These are phyloP conservation scores for Wallacemonas sp. DNA, from an alignment of 208 protist species.

Conservation along the genomic window DNA sequence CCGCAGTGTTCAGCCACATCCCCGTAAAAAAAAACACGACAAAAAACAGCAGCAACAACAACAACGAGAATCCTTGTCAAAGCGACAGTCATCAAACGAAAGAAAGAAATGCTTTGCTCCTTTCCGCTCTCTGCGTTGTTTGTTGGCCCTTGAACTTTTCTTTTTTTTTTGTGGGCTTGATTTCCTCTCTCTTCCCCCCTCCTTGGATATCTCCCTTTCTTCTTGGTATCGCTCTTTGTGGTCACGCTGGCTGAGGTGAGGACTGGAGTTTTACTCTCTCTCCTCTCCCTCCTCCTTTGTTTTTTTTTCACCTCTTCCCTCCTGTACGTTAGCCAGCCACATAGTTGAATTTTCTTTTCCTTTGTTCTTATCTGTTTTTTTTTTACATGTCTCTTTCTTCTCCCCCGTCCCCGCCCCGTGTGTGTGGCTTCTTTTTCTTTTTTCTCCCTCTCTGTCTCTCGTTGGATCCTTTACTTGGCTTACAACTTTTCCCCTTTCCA, in stretches of 20 bases:
- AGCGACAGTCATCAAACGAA: no score
- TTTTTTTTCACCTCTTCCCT: constrained; percentile 12
- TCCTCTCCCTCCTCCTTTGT: not conserved
- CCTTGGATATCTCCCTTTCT: constrained; percentile 4
- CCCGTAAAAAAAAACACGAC: not conserved
- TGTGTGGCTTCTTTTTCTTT: constrained; percentile 9
- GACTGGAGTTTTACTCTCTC: not conserved
- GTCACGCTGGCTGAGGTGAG: no score
- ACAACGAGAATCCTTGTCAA: not conserved
- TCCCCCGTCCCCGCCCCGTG: no score
- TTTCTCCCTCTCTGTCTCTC: constrained; percentile 13
- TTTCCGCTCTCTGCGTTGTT: no score
- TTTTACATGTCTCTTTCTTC: not conserved
- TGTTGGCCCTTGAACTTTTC: constrained; percentile 2
- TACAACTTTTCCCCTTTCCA: constrained; percentile 2
- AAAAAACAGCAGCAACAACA: not conserved
- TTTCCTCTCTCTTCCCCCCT: constrained; percentile 1
- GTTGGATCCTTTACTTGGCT: constrained; percentile 16
- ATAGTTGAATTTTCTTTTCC: constrained; percentile 18
- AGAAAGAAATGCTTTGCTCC: not conserved
- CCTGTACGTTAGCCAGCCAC: constrained; percentile 15
- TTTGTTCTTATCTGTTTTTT: constrained; percentile 6
- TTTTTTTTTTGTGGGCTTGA: not conserved
- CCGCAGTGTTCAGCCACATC: no score
- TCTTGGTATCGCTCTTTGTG: no score